Evolutionary conservation across 1,139 yeast genomes (phyloP).

Genomic region (Yarrowia galli): DNA sequence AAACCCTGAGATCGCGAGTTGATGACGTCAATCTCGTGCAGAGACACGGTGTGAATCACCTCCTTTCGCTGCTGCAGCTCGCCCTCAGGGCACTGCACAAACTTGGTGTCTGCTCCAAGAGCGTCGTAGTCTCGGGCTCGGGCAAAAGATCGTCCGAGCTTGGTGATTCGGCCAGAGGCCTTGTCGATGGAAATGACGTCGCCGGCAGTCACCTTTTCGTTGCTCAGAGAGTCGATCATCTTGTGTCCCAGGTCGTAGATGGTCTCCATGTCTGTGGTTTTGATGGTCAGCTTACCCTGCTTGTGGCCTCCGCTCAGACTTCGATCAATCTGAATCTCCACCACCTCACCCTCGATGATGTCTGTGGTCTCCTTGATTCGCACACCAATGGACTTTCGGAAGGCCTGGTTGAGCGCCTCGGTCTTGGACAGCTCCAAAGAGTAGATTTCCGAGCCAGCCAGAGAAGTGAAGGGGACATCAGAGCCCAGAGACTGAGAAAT

Average conservation of each 20-base stretch:
- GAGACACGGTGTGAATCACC: constrained; percentile 93
- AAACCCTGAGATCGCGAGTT: constrained; percentile 98
- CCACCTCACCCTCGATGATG: constrained; percentile 97
- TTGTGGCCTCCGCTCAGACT: constrained; percentile 97
- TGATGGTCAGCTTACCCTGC: constrained; percentile 95
- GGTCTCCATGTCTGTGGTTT: constrained; percentile 99
- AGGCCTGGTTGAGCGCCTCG: constrained; percentile 94
- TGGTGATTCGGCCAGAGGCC: constrained; percentile 91
- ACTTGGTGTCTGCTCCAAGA: constrained; percentile 98
- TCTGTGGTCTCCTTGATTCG: constrained; percentile 97
- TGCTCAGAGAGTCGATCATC: constrained; percentile 95
- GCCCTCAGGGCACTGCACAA: constrained; percentile 98
- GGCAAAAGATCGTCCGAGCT: constrained; percentile 93
- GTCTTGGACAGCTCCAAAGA: constrained; percentile 93
- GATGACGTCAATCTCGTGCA: constrained; percentile 97
- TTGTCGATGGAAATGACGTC: constrained; percentile 96
- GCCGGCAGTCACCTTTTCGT: constrained; percentile 96
- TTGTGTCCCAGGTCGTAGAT: constrained; percentile 95
- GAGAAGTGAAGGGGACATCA: constrained; percentile 94
- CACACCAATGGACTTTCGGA: constrained; percentile 93
- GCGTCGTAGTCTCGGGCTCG: constrained; percentile 98
- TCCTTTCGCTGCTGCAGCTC: constrained; percentile 95
- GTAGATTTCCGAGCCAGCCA: constrained; percentile 93
- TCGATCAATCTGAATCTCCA: constrained; percentile 96
- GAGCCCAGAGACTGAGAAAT: constrained; percentile 84